phyloP scores from a whole-genome alignment of 345 rosid genomes.

The Pistacia vera region DNA sequence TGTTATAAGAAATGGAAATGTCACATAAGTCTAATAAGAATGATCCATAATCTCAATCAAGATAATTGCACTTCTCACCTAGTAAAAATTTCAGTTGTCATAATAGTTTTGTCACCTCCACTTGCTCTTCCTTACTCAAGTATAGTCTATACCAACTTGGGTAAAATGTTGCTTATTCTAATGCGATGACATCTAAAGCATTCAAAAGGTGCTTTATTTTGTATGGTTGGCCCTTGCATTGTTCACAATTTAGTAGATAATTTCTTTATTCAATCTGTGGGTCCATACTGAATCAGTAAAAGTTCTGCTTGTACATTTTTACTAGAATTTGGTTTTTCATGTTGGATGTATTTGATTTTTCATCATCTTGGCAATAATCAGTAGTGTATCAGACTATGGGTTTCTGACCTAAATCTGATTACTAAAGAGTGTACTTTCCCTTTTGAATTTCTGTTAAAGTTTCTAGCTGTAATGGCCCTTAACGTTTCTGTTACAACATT shows the following conservation, averaged over 20 bases:
- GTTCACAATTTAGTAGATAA: background rate
- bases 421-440: background rate
- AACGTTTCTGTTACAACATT: background rate
- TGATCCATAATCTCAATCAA: background rate
- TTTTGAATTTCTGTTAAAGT: background rate
- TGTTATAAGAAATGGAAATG: background rate
- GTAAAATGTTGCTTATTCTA: background rate
- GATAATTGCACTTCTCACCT: background rate
- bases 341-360: background rate
- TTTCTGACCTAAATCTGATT: background rate
- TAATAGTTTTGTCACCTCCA: background rate
- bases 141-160: background rate
- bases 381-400: background rate
- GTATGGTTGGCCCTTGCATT: background rate
- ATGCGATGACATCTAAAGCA: too few relatives aligned
- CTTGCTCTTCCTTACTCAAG: background rate
- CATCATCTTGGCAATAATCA: background rate
- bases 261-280: background rate
- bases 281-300: background rate
- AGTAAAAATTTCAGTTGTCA: too few relatives aligned
- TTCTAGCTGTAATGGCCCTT: background rate
- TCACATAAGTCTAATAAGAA: background rate
- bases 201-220: background rate
- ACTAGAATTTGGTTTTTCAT: background rate
- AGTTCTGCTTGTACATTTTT: background rate